These are phyloP conservation scores for Thymus quinquecostatus DNA, from an alignment of 257 asterid genomes.

Conservation along the genomic window DNA sequence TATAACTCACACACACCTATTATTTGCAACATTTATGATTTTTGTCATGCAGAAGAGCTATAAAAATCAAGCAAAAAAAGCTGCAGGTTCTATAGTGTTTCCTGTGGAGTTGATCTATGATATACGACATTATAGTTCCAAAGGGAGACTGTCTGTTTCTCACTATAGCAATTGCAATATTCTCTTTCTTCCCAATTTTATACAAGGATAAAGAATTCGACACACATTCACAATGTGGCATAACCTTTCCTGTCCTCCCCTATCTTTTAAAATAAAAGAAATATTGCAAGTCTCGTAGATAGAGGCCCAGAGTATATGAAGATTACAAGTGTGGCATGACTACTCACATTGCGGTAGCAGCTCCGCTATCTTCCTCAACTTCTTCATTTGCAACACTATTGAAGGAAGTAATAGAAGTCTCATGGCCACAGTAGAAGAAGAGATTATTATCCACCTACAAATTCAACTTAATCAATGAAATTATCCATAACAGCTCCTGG, in stretches of 20 bases:
- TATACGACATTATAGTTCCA: not conserved
- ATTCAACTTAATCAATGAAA: slow-evolving; percentile 16
- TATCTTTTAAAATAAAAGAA: too few relatives aligned
- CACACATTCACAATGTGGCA: not conserved
- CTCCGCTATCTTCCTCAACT: slow-evolving; percentile 70
- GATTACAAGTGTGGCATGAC: slow-evolving; percentile 20
- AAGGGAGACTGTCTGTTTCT: not conserved
- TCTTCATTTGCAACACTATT: slow-evolving; percentile 69
- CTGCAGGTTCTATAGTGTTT: not conserved
- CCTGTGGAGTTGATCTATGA: not conserved
- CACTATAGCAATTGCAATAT: not conserved
- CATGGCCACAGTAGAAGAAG: slow-evolving; percentile 71
- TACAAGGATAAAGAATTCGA: slow-evolving; percentile 1
- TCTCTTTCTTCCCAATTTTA: not conserved
- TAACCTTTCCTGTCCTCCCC: too few relatives aligned
- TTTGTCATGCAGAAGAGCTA: not conserved
- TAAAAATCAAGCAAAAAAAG: not conserved
- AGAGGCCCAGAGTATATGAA: not conserved
- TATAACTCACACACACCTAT: not conserved
- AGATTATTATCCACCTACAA: slow-evolving; percentile 85
- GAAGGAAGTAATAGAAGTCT: slow-evolving; percentile 68
- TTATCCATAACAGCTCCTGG: not conserved
- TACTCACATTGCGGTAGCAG: slow-evolving; percentile 76
- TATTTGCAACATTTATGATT: not conserved
- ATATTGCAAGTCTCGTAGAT: too few relatives aligned